Evolutionary conservation across 202 grass and related monocot genomes (phyloP).

Genomic region (Sporobolus alterniflorus): DNA sequence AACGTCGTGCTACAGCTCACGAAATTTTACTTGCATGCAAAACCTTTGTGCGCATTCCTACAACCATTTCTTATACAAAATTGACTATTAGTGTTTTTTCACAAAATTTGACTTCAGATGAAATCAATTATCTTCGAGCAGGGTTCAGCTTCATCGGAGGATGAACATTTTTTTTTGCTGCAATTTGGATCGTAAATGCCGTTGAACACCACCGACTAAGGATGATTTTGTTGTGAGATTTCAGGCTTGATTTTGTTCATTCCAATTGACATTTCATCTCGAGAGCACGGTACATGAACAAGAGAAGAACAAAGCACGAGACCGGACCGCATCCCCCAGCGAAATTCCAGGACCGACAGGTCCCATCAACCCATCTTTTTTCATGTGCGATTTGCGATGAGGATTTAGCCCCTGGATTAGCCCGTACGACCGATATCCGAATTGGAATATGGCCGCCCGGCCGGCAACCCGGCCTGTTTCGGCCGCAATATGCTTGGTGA

Average conservation of each 20-base stretch:
- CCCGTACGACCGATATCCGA: neutral
- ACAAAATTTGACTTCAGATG: neutral
- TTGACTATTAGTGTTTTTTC: neutral
- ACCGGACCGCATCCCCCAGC: slow-evolving; percentile 5
- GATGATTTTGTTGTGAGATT: neutral
- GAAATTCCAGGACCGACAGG: slow-evolving; percentile 10
- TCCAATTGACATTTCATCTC: neutral
- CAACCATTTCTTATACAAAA: neutral
- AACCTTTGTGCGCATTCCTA: neutral
- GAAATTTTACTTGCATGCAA: neutral
- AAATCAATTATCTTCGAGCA: neutral
- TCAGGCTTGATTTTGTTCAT: neutral
- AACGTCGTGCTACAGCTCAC: neutral
- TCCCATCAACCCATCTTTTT: slow-evolving; percentile 38
- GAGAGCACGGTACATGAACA: neutral
- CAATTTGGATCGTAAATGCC: neutral
- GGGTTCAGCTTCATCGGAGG: neutral
- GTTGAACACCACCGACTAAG: neutral
- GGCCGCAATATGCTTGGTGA: slow-evolving; percentile 8
- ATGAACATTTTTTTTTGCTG: neutral
- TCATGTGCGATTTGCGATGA: neutral
- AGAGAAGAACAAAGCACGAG: neutral
- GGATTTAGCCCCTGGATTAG: neutral
- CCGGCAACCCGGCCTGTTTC: slow-evolving; percentile 1
- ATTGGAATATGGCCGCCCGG: slow-evolving; percentile 10